Evolutionary conservation across 2,329 filamentous ascomycete genomes (phyloP), one percentile per base, ranked within the genome.

Genomic region (Beauveria rudraprayagi): DNA sequence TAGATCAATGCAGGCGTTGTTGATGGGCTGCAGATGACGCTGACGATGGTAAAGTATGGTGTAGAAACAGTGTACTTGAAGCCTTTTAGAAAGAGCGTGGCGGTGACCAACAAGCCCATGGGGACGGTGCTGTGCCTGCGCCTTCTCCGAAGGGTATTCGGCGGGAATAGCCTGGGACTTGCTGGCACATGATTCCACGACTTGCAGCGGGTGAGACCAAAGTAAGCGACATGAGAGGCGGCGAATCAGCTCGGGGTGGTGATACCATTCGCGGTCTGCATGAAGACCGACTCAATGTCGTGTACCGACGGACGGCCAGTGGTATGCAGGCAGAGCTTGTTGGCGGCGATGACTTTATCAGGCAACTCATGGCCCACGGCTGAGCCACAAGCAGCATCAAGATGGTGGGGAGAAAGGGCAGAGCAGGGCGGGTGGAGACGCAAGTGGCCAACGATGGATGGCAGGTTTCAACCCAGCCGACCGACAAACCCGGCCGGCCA

Each of bases 351-450:
- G 28, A 37, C 34, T 16, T 37, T 16, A 14, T 37, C 34, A 37
- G 34, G 34, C 30, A 34, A 34, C 34, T 11, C 34, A 37, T 37
- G 10, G 34, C 34, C 34, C 34, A 16, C 16, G 14, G 34, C 34
- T 37, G 34, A 37, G 34, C 34, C 34, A 37, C 14, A 37, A 37
- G 34, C 34, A 37, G 34, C 6, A 37, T 37, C 34, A 37, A 37
- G 34, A 37, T 37, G 34, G 30, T 40, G 50, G 44, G 28, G 26
- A 56, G 53, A 56, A 43, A 85, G 75, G 47, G 74, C 69, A 34
- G 8, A 78, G 10, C 75, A 40, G 50, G 22, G 50, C 28, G 47
- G 26, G 50, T 50, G 47, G 26, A 17, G 47, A n/a, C 16, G 16
- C 22, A 26, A 7, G 41, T 43, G 41, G 41, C 24, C 11, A 28